These are phyloP conservation scores for Taphrina betulina DNA, from an alignment of 1,139 yeast species.

Conservation along the genomic window DNA sequence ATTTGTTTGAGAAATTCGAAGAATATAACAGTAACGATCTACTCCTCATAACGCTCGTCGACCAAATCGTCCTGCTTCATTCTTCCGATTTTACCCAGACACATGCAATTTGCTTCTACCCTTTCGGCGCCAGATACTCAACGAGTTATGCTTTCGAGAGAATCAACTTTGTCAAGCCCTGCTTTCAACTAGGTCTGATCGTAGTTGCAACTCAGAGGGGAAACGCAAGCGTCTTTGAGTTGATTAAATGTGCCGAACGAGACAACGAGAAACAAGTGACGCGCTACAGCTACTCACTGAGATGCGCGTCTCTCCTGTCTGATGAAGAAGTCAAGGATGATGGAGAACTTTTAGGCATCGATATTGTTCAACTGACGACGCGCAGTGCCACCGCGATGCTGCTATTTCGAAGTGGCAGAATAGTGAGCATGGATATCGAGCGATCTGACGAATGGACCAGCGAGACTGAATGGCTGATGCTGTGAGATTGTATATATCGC, in stretches of 20 bases:
- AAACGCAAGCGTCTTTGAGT: slow-evolving; percentile 64
- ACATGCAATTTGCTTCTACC: slow-evolving; percentile 14
- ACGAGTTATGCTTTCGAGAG: slow-evolving; percentile 4
- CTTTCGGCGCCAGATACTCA: slow-evolving; percentile 6
- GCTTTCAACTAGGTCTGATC: slow-evolving; percentile 51
- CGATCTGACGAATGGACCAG: too few species aligned
- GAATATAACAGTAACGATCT: background rate
- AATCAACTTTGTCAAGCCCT: slow-evolving; percentile 49
- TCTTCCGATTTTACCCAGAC: background rate
- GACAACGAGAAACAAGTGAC: background rate
- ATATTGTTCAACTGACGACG: background rate
- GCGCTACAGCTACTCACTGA: background rate
- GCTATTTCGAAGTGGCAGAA: slow-evolving; percentile 12
- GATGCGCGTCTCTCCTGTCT: background rate
- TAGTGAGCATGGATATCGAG: background rate
- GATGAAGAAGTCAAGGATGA: background rate
- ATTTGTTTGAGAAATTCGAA: background rate
- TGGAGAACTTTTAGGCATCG: slow-evolving; percentile 11
- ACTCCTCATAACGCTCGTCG: slow-evolving; percentile 3
- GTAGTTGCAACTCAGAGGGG: slow-evolving; percentile 55
- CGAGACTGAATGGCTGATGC: too few species aligned
- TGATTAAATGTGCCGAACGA: slow-evolving; percentile 41
- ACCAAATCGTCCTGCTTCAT: slow-evolving; percentile 1
- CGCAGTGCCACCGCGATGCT: background rate
- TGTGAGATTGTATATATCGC: too few species aligned